Evolutionary conservation across 75 land plant species (phyloP).

Genomic region (Sequoia sempervirens): DNA sequence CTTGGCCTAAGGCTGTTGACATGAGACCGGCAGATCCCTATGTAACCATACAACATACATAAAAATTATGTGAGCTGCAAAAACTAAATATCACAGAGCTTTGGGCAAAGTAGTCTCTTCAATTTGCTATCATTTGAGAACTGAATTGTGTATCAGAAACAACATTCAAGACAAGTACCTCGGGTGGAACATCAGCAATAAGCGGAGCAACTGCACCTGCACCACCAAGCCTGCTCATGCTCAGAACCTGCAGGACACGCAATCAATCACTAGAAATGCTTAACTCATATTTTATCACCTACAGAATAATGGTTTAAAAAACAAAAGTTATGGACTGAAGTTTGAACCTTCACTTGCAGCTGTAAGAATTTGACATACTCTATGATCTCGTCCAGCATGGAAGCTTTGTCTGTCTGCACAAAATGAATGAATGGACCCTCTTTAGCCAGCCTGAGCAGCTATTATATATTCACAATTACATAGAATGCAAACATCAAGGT

Average conservation of each 20-base stretch:
- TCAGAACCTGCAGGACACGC: slow-evolving; percentile 34
- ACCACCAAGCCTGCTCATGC: slow-evolving; percentile 60
- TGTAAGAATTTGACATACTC: slow-evolving; percentile 88
- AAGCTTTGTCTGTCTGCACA: slow-evolving; percentile 87
- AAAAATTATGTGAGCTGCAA: not conserved
- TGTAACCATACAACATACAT: not conserved
- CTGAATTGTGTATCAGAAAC: not conserved
- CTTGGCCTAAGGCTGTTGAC: slow-evolving; percentile 7
- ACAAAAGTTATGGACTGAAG: not conserved
- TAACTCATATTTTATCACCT: not conserved
- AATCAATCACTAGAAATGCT: not conserved
- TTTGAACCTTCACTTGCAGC: slow-evolving; percentile 80
- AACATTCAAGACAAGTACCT: slow-evolving; percentile 13
- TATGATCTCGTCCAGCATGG: slow-evolving; percentile 92
- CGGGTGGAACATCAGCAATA: slow-evolving; percentile 35
- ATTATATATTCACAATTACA: not conserved
- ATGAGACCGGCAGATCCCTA: not conserved
- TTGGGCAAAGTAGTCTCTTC: not conserved
- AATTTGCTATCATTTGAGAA: not conserved
- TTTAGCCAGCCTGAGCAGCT: not conserved
- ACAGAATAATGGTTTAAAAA: slow-evolving; percentile 5
- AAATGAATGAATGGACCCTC: not conserved
- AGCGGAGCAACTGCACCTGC: slow-evolving; percentile 46
- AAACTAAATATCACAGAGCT: not conserved
- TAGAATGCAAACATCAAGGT: not conserved